Percentiles rank a stretch among this genome's conserved stretches.
Evolutionary conservation across 129 eudicot species (phyloP).

Genomic region (Oenanthe sinensis): DNA sequence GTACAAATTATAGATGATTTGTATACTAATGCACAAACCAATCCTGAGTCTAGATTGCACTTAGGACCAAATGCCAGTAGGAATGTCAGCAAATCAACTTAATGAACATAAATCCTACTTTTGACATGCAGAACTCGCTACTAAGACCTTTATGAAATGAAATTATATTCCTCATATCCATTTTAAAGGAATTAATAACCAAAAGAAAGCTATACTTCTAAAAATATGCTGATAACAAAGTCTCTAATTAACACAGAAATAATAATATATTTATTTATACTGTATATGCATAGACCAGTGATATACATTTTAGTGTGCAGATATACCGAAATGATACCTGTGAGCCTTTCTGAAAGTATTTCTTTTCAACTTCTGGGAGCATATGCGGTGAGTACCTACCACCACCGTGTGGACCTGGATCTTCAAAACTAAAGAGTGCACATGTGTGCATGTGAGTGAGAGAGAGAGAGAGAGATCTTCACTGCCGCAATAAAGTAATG

Average conservation of each 20-base stretch:
- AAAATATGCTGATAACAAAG: background rate
- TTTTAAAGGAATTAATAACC: background rate
- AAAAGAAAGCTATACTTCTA: background rate
- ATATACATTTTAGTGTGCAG: background rate
- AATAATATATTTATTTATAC: background rate
- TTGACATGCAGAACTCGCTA: background rate
- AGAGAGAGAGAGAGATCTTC: background rate
- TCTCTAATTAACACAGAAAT: background rate
- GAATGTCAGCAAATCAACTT: background rate
- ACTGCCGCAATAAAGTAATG: background rate
- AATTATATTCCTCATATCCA: background rate
- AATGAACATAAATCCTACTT: background rate
- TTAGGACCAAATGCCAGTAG: background rate
- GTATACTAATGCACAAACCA: background rate
- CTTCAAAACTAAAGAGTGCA: conserved; percentile 34
- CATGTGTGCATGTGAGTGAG: background rate
- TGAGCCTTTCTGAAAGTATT: conserved; percentile 51
- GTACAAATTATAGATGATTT: background rate
- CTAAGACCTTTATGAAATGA: background rate
- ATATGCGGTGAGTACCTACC: conserved; percentile 58
- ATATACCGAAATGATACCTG: conserved; percentile 36
- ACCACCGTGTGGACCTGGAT: conserved; percentile 64
- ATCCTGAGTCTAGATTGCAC: background rate
- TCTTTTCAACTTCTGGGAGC: conserved; percentile 52
- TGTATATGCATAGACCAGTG: background rate